Conservation (phyloP, 257 asterid genomes). For the Paulownia fortunei region DNA sequence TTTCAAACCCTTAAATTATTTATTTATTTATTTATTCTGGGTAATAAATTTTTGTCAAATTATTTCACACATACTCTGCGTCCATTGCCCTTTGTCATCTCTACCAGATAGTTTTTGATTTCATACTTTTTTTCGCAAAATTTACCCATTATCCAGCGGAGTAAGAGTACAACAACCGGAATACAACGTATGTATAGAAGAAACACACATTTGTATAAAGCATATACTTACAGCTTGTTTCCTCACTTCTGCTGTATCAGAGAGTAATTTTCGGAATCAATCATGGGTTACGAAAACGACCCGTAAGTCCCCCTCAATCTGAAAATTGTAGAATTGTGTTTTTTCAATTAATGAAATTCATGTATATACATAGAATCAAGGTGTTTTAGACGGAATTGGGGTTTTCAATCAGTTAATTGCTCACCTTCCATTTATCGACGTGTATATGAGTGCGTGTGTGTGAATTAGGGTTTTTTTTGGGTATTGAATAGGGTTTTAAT, state of each 20-base stretch:
- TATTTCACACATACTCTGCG: too few relatives aligned
- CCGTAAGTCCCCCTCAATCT: conserved; percentile 54
- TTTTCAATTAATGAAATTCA: background rate
- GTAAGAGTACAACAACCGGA: background rate
- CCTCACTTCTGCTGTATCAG: conserved; percentile 1
- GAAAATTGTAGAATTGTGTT: conserved; percentile 24
- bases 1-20: too few relatives aligned
- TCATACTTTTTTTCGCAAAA: background rate
- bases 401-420: conserved; percentile 14
- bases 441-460: background rate
- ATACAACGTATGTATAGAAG: background rate
- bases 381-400: conserved; percentile 16
- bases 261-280: conserved; percentile 10
- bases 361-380: conserved; percentile 2
- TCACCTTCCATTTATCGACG: background rate
- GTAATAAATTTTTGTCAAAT: too few relatives aligned
- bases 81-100: background rate
- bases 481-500: background rate
- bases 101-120: background rate
- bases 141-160: background rate
- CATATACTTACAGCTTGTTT: conserved; percentile 6
- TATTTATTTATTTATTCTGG: background rate
- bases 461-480: background rate
- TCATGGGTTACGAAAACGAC: conserved; percentile 70
- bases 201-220: background rate